phyloP scores from a whole-genome alignment of 768 basidiomycete genomes.

The Lepiota subincarnata region DNA sequence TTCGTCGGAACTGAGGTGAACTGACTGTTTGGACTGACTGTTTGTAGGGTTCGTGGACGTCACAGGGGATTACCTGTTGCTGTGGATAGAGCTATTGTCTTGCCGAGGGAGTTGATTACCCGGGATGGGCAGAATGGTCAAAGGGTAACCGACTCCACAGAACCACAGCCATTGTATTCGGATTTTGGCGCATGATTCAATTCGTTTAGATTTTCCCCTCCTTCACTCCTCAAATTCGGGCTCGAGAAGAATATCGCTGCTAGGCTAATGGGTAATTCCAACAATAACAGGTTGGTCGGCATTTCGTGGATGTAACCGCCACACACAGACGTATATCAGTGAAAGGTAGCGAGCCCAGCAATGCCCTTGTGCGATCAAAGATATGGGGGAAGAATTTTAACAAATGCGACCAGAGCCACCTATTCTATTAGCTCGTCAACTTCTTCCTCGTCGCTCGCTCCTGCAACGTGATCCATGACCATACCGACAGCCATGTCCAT shows the following conservation, averaged over 20 bases:
- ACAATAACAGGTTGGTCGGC: no score
- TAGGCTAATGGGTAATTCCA: neutral
- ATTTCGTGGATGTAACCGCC: no score
- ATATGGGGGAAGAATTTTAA: no score
- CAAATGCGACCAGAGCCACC: neutral
- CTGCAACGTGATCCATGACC: slow-evolving; percentile 49
- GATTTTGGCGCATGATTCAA: slow-evolving; percentile 1
- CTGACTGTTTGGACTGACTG: neutral
- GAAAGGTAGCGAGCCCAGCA: no score
- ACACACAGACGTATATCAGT: no score
- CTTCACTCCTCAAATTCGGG: no score
- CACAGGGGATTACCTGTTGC: slow-evolving; percentile 70
- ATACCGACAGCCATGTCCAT: slow-evolving; percentile 64
- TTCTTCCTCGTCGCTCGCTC: slow-evolving; percentile 35
- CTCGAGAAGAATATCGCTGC: no score
- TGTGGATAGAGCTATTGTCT: slow-evolving; percentile 52
- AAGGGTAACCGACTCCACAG: neutral
- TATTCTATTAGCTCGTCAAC: slow-evolving; percentile 48
- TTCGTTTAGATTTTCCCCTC: neutral
- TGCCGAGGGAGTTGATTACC: slow-evolving; percentile 32
- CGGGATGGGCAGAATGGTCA: neutral
- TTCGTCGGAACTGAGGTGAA: neutral
- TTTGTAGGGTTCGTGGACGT: slow-evolving; percentile 55
- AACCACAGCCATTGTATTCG: neutral
- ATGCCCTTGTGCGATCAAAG: no score